These are phyloP conservation scores for Penicillium chermesinum DNA, from an alignment of 495 filamentous ascomycete species.

Conservation along the genomic window DNA sequence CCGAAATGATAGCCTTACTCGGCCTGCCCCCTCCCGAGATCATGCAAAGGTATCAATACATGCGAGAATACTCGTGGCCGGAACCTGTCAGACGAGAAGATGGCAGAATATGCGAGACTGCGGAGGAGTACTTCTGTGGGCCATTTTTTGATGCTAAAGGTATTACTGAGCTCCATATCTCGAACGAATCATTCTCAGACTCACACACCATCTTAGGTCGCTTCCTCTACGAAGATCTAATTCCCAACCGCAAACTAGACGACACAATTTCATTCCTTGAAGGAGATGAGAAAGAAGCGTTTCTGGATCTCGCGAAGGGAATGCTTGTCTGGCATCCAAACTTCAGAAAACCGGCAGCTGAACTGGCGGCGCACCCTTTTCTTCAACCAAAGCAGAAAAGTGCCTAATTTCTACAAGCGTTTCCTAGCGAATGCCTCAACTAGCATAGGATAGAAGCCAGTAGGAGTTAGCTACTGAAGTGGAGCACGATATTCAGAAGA, in stretches of 20 bases:
- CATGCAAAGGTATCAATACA: constrained; percentile 37
- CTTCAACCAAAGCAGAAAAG: constrained; percentile 31
- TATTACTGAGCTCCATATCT: constrained; percentile 23
- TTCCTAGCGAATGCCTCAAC: too few relatives aligned
- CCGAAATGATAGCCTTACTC: constrained; percentile 44
- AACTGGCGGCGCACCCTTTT: constrained; percentile 34
- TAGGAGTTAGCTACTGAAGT: too few relatives aligned
- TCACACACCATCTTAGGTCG: constrained; percentile 30
- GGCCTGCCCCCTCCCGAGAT: constrained; percentile 41
- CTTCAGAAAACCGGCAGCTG: constrained; percentile 30
- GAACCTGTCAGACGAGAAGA: constrained; percentile 31
- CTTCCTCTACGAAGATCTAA: constrained; percentile 33
- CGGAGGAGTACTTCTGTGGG: constrained; percentile 34
- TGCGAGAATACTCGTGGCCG: constrained; percentile 33
- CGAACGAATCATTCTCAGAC: constrained; percentile 20
- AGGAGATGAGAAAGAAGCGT: constrained; percentile 37
- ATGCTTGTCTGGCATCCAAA: constrained; percentile 39
- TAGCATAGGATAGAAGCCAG: too few relatives aligned
- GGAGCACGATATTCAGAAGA: too few relatives aligned
- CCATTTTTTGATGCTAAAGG: constrained; percentile 36
- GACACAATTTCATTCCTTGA: constrained; percentile 28
- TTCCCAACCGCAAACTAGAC: constrained; percentile 29
- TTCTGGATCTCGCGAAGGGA: constrained; percentile 36
- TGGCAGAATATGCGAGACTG: constrained; percentile 29
- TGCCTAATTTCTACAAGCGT: constrained; percentile 19